Evolutionary conservation across 306 rosid species (phyloP), one percentile per base, ranked within the genome.

Genomic region (Abrus precatorius): DNA sequence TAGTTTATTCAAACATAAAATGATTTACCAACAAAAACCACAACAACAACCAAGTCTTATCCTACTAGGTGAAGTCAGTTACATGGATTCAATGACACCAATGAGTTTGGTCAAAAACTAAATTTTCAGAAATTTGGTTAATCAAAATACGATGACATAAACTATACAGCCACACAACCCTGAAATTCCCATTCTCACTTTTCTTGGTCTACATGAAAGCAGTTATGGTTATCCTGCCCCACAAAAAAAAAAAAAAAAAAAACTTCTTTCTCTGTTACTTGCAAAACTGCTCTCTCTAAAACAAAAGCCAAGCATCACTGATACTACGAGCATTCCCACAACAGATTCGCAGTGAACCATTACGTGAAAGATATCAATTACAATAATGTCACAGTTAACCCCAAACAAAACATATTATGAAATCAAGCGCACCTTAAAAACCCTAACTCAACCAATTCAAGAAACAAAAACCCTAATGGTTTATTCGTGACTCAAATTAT

Each of bases 391-490:
- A 40, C 54, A 0, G 13, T 28, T 28, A 36, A 36, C 64, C 57
- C 2, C 2, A 1, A 13, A 27, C 53, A 57, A 11, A 47, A 11
- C 40, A 55, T 2, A 20, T 20, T n/a, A 45, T 9, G 14, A 69
- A 70, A 79, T 49, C 64, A 71, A 72, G 61, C 27, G 14, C 41
- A 62, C 28, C 11, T 75, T 34, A 55, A 65, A 72, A 72, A 55
- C 54, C 68, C 50, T 29, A 11, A 61, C 34, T 60, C 28, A 41
- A 34, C 27, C 20, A 20, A 20, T 20, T 20, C 20, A 20, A 20
- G 20, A 8, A 79, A 64, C 57, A 68, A 38, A 74, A 89, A 85
- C 89, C 91, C 80, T 66, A 75, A 59, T 7, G 0, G 34, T 47
- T n/a, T 34, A 72, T 5, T 29, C n/a, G 47, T 53, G 3, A 55